phyloP scores from a whole-genome alignment of 345 rosid genomes.

The Citrus mangshanensis region DNA sequence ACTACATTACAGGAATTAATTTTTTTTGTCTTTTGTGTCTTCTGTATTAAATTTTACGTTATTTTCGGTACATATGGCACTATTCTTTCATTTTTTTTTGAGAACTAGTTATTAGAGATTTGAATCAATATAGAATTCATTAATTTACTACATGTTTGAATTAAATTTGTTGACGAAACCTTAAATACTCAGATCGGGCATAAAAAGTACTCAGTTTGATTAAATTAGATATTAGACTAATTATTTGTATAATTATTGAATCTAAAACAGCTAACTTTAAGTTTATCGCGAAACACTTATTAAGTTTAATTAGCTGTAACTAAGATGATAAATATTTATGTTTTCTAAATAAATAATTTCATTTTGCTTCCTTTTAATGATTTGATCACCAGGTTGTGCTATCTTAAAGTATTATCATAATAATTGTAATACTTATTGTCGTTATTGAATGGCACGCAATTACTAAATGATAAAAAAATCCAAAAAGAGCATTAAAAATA shows the following conservation, averaged over 20 bases:
- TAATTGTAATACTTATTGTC: too few species aligned
- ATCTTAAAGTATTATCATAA: not conserved
- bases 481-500: not conserved
- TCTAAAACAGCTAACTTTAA: not conserved
- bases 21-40: too few species aligned
- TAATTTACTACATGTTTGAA: not conserved
- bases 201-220: not conserved
- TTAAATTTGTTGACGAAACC: not conserved
- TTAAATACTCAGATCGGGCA: not conserved
- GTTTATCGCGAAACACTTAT: not conserved
- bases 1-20: too few species aligned
- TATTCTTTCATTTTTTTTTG: too few species aligned
- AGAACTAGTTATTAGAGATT: too few species aligned
- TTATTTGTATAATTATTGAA: not conserved
- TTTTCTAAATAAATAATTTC: not conserved
- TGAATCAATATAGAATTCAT: not conserved
- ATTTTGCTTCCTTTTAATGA: not conserved
- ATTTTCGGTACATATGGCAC: too few species aligned
- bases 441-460: not conserved
- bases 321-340: not conserved
- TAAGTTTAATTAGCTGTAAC: not conserved
- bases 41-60: too few species aligned
- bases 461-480: not conserved
- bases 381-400: not conserved
- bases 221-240: not conserved